Evolutionary conservation across 2,329 filamentous ascomycete genomes (phyloP).

Genomic region (Coleophoma cylindrospora): DNA sequence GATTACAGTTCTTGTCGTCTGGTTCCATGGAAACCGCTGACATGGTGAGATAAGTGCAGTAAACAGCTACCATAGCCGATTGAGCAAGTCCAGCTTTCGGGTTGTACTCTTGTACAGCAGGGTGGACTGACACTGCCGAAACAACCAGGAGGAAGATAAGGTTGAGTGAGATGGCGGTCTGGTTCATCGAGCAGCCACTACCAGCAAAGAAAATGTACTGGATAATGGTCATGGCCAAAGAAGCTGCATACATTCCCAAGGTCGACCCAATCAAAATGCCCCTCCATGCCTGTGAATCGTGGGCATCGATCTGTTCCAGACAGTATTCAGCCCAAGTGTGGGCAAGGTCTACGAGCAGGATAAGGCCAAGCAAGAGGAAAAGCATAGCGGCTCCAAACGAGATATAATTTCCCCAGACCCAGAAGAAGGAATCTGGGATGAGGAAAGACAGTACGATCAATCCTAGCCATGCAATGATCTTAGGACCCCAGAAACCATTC

Average conservation of each 20-base stretch:
- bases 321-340: slow-evolving; percentile 98
- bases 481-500: slow-evolving; percentile 99
- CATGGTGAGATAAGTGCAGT: slow-evolving; percentile 98
- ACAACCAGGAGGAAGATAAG: slow-evolving; percentile 76
- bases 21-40: slow-evolving; percentile 98
- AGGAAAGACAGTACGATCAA: slow-evolving; percentile 90
- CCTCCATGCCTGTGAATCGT: slow-evolving; percentile 80
- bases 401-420: slow-evolving; percentile 93
- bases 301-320: slow-evolving; percentile 85
- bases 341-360: slow-evolving; percentile 89
- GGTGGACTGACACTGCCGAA: slow-evolving; percentile 83
- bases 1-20: slow-evolving; percentile 91
- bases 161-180: slow-evolving; percentile 92
- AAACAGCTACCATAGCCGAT: slow-evolving; percentile 92
- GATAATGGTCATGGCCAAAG: slow-evolving; percentile 88
- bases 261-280: slow-evolving; percentile 87
- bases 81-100: slow-evolving; percentile 93
- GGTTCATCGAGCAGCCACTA: slow-evolving; percentile 86
- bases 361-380: slow-evolving; percentile 87
- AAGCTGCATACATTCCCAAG: slow-evolving; percentile 86
- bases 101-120: slow-evolving; percentile 85
- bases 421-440: slow-evolving; percentile 91
- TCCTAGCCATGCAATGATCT: slow-evolving; percentile 82
- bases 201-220: slow-evolving; percentile 96
- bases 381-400: slow-evolving; percentile 84